Base-by-base conservation (phyloP, 805 yeast species). In the Candida taoyuanica region DNA sequence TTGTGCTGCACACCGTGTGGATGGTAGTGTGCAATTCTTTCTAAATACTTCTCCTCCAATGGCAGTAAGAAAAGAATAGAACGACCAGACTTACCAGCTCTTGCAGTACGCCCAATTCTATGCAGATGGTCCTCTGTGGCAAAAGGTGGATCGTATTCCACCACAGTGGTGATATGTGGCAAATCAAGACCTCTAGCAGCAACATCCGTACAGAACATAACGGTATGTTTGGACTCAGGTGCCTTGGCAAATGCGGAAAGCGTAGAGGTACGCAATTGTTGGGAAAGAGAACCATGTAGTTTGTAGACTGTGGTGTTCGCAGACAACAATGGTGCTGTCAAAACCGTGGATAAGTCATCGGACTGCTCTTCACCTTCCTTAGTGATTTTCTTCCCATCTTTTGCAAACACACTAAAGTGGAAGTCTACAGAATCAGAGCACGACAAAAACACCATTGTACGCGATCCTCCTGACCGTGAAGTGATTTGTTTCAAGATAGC, bases 351-450 rank as follows among this genome's bases (percentile, higher is more conserved):
- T 4, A 37, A 28, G 5, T 53, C 58, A 17, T 47, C 45, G 8
- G 41, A 36, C 43, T 67, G 46, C 27, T 60, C 67, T 12, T 62
- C 52, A 6, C 52, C 51, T n/a, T 59, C 57, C 11, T 58, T 59
- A 12, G 34, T 34, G 9, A 27, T 8, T 17, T 31, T 31, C 34
- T 62, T 60, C 4, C 86, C 85, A 31, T 69, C 73, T 40, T 81
- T 69, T 2, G 85, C 72, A 49, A 94, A 78, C 0, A 78, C 82
- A 32, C 76, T 73, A 60, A 78, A 87, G 62, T 93, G 96, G 66
- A 85, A 93, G 50, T 93, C 89, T 17, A 94, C 98, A n/a, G 96
- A 84, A 57, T 91, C 98, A 0, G 98, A 79, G 64, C 98, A 91
- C 12, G 96, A 84, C 47, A 89, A 73, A 59, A 93, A 93, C 0